These are phyloP conservation scores for Boletus chippewaensis DNA, from an alignment of 1,284 basidiomycete species.

Conservation along the genomic window DNA sequence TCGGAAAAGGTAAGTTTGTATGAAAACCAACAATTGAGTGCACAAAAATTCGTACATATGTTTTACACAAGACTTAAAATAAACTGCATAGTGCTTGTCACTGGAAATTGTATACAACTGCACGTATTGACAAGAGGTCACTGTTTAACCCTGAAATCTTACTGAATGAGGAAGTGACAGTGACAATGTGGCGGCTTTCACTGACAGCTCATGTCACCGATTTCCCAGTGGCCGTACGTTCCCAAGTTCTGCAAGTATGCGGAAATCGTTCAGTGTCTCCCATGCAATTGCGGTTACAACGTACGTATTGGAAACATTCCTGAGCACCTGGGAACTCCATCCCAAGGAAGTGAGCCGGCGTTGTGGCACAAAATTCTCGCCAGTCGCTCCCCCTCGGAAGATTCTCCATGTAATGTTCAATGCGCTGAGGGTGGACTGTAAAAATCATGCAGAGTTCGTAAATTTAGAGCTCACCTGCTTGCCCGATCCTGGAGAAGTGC, in stretches of 20 bases:
- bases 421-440: constrained; percentile 4
- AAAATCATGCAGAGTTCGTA: neutral
- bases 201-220: constrained; percentile 19
- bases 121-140: too few relatives aligned
- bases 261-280: neutral
- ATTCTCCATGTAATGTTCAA: constrained; percentile 26
- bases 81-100: too few relatives aligned
- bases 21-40: too few relatives aligned
- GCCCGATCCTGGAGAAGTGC: too few relatives aligned
- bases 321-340: constrained; percentile 24
- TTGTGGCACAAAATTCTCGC: constrained; percentile 30
- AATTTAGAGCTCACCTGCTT: too few relatives aligned
- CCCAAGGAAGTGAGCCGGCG: constrained; percentile 19
- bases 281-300: neutral
- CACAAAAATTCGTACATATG: too few relatives aligned
- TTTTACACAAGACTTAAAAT: too few relatives aligned
- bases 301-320: constrained; percentile 17
- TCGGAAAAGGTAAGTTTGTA: too few relatives aligned
- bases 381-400: constrained; percentile 22
- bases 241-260: constrained; percentile 11
- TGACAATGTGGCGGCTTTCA: neutral
- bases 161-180: too few relatives aligned
- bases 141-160: too few relatives aligned
- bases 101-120: too few relatives aligned
- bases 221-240: constrained; percentile 23